Evolutionary conservation across 2,329 filamentous ascomycete genomes (phyloP), one percentile per base, ranked within the genome.

Genomic region (Rugonectria rugulosa): DNA sequence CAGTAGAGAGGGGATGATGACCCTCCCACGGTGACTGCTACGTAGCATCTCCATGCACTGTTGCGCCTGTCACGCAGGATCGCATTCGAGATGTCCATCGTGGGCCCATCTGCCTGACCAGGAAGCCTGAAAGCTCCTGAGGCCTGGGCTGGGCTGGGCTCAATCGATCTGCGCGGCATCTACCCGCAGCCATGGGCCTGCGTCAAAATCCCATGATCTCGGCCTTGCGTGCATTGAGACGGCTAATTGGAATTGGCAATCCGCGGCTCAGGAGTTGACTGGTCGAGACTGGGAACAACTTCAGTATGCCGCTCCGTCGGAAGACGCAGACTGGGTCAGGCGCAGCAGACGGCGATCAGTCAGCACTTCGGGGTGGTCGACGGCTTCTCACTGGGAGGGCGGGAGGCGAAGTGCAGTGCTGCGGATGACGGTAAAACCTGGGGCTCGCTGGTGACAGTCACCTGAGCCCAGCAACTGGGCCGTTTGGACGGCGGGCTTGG

Each of bases 401-500:
- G 59, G 62, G 62, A 67, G 64, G 55, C 62, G 64, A 65, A 56
- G 60, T 67, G 64, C 64, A 67, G 64, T 55, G 36, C 55, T 64
- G 59, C 57, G 62, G 59, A 66, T 67, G 64, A 66, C 64, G 52
- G 57, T 51, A 56, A 63, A 67, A 61, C 54, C 59, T 65, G 62
- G 64, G 59, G 56, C 52, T 64, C 57, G 36, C 62, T 56, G 54
- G 37, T 63, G 64, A 27, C 56, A 60, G 61, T 62, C 64, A 67
- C 57, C 57, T 57, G 62, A 42, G 37, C 52, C 50, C 62, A 58
- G 56, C 49, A 20, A 43, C 57, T 57, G 57, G 57, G 53, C 34
- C 49, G 59, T 43, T 53, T 58, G 56, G n/a, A n/a, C n/a, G n/a
- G n/a, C n/a, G n/a, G 50, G 52, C 48, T 53, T 27, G 45, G 45